Percentiles rank a stretch among this genome's conserved stretches.
Conservation (phyloP, 2,329 filamentous ascomycete genomes). For the Phyllosticta citrichinensis region DNA sequence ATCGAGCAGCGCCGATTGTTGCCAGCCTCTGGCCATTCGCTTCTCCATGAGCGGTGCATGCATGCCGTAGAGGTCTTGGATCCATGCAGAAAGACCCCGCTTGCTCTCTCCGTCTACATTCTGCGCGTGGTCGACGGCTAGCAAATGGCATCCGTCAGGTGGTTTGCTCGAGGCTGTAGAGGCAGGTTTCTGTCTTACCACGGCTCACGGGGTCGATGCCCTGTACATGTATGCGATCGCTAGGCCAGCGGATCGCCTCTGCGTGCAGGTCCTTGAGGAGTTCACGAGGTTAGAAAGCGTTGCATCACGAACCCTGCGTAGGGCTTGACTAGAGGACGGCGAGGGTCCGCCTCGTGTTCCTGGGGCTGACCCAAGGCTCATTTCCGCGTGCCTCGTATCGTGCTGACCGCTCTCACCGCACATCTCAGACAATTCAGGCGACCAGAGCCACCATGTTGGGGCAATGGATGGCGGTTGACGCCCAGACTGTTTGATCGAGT, state of each 20-base stretch:
- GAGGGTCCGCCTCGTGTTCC: neutral
- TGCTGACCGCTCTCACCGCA: neutral
- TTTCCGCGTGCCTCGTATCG: neutral
- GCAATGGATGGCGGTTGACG: neutral
- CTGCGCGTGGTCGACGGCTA: slow-evolving; percentile 23
- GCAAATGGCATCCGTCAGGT: neutral
- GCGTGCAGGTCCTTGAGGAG: slow-evolving; percentile 14
- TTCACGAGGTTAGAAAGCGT: neutral
- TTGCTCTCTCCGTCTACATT: slow-evolving; percentile 27
- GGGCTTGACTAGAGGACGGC: slow-evolving; percentile 10
- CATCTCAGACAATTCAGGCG: neutral
- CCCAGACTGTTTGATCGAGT: neutral
- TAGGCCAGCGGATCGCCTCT: slow-evolving; percentile 34
- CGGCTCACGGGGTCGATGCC: slow-evolving; percentile 37
- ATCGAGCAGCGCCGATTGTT: slow-evolving; percentile 13
- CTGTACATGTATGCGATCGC: slow-evolving; percentile 29
- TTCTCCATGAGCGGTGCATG: slow-evolving; percentile 27
- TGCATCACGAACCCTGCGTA: slow-evolving; percentile 14
- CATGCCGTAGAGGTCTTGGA: slow-evolving; percentile 30
- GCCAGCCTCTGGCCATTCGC: slow-evolving; percentile 32
- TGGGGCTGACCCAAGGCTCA: neutral
- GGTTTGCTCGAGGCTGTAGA: neutral
- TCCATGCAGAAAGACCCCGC: slow-evolving; percentile 29
- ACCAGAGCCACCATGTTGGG: neutral
- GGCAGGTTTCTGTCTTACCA: slow-evolving; percentile 9